Evolutionary conservation across 2,329 filamentous ascomycete species (phyloP).

Genomic region (Elsinoe fawcettii): DNA sequence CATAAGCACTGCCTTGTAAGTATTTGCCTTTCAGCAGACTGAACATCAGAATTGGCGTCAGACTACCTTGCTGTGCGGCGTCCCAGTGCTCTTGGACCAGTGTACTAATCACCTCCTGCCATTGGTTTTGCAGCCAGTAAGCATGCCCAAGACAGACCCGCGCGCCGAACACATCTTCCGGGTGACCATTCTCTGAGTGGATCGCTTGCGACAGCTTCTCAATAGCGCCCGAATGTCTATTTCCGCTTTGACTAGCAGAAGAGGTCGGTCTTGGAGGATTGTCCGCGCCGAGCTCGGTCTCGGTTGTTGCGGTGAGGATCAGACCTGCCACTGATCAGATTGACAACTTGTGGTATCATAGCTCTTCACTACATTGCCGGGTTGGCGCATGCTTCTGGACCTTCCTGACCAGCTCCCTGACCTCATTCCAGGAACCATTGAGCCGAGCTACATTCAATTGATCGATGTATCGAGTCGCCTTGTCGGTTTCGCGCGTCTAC

Average conservation of each 20-base stretch:
- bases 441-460: constrained; percentile 81
- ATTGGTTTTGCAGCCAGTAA: constrained; percentile 63
- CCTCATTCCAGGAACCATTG: constrained; percentile 75
- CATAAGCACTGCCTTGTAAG: constrained; percentile 25
- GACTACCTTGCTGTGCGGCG: background rate
- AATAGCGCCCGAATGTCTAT: constrained; percentile 6
- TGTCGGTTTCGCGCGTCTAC: constrained; percentile 53
- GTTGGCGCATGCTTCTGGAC: constrained; percentile 87
- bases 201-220: constrained; percentile 22
- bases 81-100: constrained; percentile 15
- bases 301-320: constrained; percentile 40
- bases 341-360: constrained; percentile 13
- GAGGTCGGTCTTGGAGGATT: background rate
- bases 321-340: constrained; percentile 31
- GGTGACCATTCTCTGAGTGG: constrained; percentile 34
- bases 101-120: constrained; percentile 13
- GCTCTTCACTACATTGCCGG: constrained; percentile 61
- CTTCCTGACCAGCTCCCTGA: constrained; percentile 86
- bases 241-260: background rate
- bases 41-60: constrained; percentile 14
- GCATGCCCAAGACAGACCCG: constrained; percentile 78
- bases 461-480: constrained; percentile 73
- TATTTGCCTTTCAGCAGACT: constrained; percentile 24
- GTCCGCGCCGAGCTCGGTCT: constrained; percentile 37
- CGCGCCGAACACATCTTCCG: constrained; percentile 64